Conservation (phyloP, 352 stramenopile genomes). For the Phytophthora meadii region DNA sequence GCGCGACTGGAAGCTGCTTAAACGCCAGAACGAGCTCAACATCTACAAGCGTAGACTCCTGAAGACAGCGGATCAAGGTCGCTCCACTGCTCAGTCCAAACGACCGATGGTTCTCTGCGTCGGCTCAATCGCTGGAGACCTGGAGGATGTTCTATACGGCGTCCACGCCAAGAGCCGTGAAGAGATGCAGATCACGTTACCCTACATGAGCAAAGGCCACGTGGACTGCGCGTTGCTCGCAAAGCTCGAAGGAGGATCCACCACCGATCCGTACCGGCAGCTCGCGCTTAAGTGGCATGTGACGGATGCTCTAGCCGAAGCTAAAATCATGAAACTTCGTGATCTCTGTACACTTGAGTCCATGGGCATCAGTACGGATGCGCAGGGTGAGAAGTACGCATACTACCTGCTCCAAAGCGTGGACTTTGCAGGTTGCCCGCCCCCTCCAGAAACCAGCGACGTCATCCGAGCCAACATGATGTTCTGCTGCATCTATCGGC, state of each 20-base stretch:
- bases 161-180: slow-evolving; percentile 56
- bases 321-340: slow-evolving; percentile 48
- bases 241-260: slow-evolving; percentile 46
- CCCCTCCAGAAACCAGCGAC: slow-evolving; percentile 38
- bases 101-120: slow-evolving; percentile 57
- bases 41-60: slow-evolving; percentile 43
- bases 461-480: slow-evolving; percentile 56
- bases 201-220: slow-evolving; percentile 45
- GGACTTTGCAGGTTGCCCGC: slow-evolving; percentile 45
- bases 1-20: slow-evolving; percentile 45
- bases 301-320: slow-evolving; percentile 32
- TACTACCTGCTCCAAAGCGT: slow-evolving; percentile 65
- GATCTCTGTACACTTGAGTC: slow-evolving; percentile 61
- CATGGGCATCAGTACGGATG: slow-evolving; percentile 49
- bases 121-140: slow-evolving; percentile 45
- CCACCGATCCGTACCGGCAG: slow-evolving; percentile 54
- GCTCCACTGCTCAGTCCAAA: slow-evolving; percentile 11
- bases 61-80: slow-evolving; percentile 14
- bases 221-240: slow-evolving; percentile 56
- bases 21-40: slow-evolving; percentile 41
- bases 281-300: slow-evolving; percentile 63
- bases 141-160: slow-evolving; percentile 62
- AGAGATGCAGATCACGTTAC: slow-evolving; percentile 52
- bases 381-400: slow-evolving; percentile 43
- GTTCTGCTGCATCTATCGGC: slow-evolving; percentile 67